phyloP scores from a whole-genome alignment of 2,329 filamentous ascomycete genomes.

The Hortaea werneckii region DNA sequence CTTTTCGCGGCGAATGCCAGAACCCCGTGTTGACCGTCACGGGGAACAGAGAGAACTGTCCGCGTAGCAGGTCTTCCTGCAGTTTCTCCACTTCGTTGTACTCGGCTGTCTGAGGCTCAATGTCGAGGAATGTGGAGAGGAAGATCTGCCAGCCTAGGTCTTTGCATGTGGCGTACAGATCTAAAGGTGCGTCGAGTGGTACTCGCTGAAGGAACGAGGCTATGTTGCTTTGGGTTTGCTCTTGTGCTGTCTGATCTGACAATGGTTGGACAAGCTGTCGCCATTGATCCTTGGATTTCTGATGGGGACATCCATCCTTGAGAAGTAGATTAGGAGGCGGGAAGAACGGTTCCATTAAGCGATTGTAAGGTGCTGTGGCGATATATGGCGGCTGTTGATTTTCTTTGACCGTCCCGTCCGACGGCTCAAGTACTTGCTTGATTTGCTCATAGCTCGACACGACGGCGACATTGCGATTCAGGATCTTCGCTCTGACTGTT shows the following conservation, averaged over 20 bases:
- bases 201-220: background rate
- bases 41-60: constrained; percentile 21
- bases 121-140: constrained; percentile 12
- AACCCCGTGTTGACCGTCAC: constrained; percentile 14
- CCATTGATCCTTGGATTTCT: background rate
- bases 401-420: background rate
- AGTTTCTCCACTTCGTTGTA: constrained; percentile 7
- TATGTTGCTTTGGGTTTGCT: background rate
- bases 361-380: constrained; percentile 10
- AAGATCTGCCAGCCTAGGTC: constrained; percentile 17
- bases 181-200: constrained; percentile 4
- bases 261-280: background rate
- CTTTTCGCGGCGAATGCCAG: constrained; percentile 16
- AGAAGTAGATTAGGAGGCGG: constrained; percentile 15
- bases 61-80: constrained; percentile 19
- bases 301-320: constrained; percentile 9
- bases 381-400: constrained; percentile 3
- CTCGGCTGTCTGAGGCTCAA: constrained; percentile 2
- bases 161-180: constrained; percentile 19
- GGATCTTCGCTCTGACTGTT: constrained; percentile 11
- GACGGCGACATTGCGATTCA: constrained; percentile 17
- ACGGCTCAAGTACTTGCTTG: constrained; percentile 6
- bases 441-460: constrained; percentile 14
- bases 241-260: background rate
- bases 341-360: constrained; percentile 17